Evolutionary conservation across 2,329 filamentous ascomycete species (phyloP), one percentile per base, ranked within the genome.

Genomic region (Penicillium sclerotiorum): DNA sequence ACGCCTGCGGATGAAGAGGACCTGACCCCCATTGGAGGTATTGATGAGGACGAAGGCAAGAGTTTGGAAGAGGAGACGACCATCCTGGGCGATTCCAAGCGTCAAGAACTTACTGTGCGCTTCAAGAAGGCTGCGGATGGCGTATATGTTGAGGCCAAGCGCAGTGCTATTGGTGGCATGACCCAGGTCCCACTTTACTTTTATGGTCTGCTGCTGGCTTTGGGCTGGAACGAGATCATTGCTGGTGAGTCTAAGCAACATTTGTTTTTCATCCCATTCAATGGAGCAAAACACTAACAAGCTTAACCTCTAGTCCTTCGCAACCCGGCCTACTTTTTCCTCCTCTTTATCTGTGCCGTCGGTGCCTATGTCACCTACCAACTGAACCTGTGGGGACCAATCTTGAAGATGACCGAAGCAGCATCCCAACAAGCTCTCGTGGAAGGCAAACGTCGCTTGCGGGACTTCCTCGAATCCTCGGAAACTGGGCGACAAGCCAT

Each of bases 41-140:
- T 97, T 1, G 94, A 97, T 53, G 91, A 96, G 64, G 91, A 96
- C 49, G 91, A 95, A 56, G 92, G 90, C 65, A 95, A 94, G 80
- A 95, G 88, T 57, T 76, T 96, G 18, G 92, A 96, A 65, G 94
- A 97, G 69, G 94, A 99, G 74, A 96, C 95, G 85, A 94, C 89
- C 0, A 84, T 97, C n/a, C 80, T 99, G 39, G 88, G 87, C 64
- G 93, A 97, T 72, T 81, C 85, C 57, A 96, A 96, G 75, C 84
- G 89, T 52, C 89, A 95, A 67, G 92, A 99, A 68, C 81, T 99
- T 22, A 90, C 91, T 8, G 88, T 95, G 12, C 83, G 94, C 47
- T 99, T 99, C 81, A 97, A 96, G 81, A 97, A 97, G 81, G 94
- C 90, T 28, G 94, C 94, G 1, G 94, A 99, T 68, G 94, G 92